phyloP scores from a whole-genome alignment of 768 basidiomycete genomes.

The Mrakia hoshinonis region DNA sequence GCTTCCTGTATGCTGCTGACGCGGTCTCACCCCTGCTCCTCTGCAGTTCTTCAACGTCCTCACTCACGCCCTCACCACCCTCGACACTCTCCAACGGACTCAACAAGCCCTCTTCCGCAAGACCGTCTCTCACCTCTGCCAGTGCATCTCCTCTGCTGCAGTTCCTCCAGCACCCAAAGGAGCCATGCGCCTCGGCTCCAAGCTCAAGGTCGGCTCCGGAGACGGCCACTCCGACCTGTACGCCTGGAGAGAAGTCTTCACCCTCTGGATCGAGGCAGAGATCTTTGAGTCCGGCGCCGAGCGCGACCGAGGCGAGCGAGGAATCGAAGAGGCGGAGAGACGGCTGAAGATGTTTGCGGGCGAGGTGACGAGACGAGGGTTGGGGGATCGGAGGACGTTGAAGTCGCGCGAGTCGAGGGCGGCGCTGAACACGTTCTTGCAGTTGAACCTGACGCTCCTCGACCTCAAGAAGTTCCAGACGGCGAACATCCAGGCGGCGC shows the following conservation, averaged over 20 bases:
- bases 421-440: conserved; percentile 61
- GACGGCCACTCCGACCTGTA: conserved; percentile 56
- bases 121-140: conserved; percentile 48
- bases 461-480: conserved; percentile 78
- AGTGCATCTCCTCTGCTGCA: conserved; percentile 35
- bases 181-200: conserved; percentile 10
- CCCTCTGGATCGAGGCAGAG: conserved; percentile 72
- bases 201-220: conserved; percentile 10
- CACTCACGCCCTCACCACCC: conserved; percentile 48
- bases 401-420: conserved; percentile 51
- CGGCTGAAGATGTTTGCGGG: conserved; percentile 57
- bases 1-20: background rate
- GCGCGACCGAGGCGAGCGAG: conserved; percentile 52
- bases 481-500: conserved; percentile 78
- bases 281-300: conserved; percentile 72
- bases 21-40: background rate
- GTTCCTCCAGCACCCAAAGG: background rate
- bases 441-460: conserved; percentile 67
- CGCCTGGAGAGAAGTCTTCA: conserved; percentile 82
- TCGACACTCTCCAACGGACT: conserved; percentile 45
- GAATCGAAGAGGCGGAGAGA: conserved; percentile 61
- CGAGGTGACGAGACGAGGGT: conserved; percentile 51
- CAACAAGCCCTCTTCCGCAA: conserved; percentile 50
- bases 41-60: conserved; percentile 63
- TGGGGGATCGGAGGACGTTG: conserved; percentile 52